A percentile compares a stretch with the other conserved stretches of the same genome.
Evolutionary conservation across 192 early-diverging fungal genomes (phyloP).

Genomic region (Backusella tuberculispora): DNA sequence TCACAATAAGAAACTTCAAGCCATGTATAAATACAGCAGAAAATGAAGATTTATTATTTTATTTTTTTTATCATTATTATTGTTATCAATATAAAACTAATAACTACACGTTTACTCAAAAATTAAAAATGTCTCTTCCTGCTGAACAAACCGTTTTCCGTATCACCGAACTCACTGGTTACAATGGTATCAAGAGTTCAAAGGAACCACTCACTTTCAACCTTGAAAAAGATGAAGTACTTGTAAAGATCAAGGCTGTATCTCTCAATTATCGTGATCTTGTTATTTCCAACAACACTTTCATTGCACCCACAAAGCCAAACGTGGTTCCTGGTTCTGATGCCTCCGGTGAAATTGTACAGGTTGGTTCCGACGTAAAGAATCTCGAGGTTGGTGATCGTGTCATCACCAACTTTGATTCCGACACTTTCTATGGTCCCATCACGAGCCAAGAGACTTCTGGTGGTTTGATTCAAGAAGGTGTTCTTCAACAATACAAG

Average conservation of each 20-base stretch:
- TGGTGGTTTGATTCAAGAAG: constrained; percentile 4
- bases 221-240: background rate
- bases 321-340: constrained; percentile 23
- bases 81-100: too few species aligned
- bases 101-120: too few species aligned
- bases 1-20: too few species aligned
- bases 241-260: background rate
- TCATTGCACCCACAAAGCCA: background rate
- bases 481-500: constrained; percentile 8
- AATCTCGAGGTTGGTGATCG: constrained; percentile 18
- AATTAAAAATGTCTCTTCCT: too few species aligned
- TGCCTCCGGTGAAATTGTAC: constrained; percentile 3
- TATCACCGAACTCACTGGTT: too few species aligned
- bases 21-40: too few species aligned
- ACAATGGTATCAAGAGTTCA: too few species aligned
- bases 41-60: too few species aligned
- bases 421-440: background rate
- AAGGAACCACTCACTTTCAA: too few species aligned
- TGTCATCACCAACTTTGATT: constrained; percentile 2
- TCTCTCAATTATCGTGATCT: constrained; percentile 16
- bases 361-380: constrained; percentile 20
- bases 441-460: background rate
- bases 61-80: too few species aligned
- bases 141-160: too few species aligned
- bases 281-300: background rate